Evolutionary conservation across 306 rosid species (phyloP), one percentile per base, ranked within the genome.

Genomic region (Vigna radiata): DNA sequence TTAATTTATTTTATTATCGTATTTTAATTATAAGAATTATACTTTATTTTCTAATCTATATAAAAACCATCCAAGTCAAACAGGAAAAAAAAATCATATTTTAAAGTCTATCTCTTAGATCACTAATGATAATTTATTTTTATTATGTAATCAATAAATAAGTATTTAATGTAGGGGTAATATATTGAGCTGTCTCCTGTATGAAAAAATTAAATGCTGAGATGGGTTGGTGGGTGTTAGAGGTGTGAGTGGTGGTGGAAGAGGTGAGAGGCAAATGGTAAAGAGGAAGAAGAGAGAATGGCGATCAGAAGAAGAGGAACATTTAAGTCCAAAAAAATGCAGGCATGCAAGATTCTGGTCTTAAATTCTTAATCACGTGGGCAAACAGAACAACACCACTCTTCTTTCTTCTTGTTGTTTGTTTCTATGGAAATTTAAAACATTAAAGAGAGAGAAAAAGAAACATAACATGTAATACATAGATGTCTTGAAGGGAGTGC

Each of bases 341-440:
- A 48, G n/a, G n/a, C 17, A 48, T 14, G 49, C 49, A 14, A 48
- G 17, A 48, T 53, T 54, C 5, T 21, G 18, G 5, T 43, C 33
- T 18, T 65, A 65, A 66, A 19, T 41, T 66, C 36, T 66, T 23
- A 44, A 46, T 68, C 43, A 6, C 39, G 25, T 65, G 70, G 25
- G 4, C 16, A 17, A 63, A n/a, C 18, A 44, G 18, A 49, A 49
- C 55, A 49, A 1, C 48, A 47, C 5, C 7, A 14, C 1, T 1
- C 5, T 15, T 14, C 7, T 48, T 48, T 12, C 5, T 44, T 44
- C 16, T 44, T 44, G 49, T 1, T 44, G 49, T 44, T 44, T 44
- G 49, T 44, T 44, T 44, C 5, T 1, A 12, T 44, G 5, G 4
- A 44, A 41, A 41, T 11, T 44, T 11, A 12, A 44, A 43, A 9